These are phyloP conservation scores for Cryptococcus jaspeensis DNA, from an alignment of 1,284 basidiomycete genomes.

Conservation along the genomic window DNA sequence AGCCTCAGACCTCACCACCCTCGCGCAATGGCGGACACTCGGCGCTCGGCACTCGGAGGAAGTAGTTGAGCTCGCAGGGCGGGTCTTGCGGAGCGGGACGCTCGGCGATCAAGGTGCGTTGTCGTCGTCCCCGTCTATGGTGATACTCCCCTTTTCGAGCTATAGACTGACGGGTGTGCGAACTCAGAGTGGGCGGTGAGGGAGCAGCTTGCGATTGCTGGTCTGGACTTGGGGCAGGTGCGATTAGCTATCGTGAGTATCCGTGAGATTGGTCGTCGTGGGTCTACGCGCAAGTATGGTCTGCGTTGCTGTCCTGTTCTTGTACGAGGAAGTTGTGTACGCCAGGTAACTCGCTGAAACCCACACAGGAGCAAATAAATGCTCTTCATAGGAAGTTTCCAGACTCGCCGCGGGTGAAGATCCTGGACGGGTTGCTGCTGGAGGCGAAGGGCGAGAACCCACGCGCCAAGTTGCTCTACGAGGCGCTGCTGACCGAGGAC, in stretches of 20 bases:
- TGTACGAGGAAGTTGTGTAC: not conserved
- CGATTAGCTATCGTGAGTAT: slow-evolving; percentile 77
- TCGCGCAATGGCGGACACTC: slow-evolving; percentile 67
- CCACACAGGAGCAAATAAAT: slow-evolving; percentile 62
- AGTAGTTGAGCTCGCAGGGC: slow-evolving; percentile 63
- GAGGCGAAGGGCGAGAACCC: slow-evolving; percentile 62
- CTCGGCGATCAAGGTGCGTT: slow-evolving; percentile 40
- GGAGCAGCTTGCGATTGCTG: slow-evolving; percentile 83
- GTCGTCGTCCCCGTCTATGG: not conserved
- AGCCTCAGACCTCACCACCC: slow-evolving; percentile 61
- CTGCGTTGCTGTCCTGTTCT: not conserved
- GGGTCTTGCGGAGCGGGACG: slow-evolving; percentile 55
- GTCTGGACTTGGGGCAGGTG: slow-evolving; percentile 75
- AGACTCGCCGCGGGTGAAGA: slow-evolving; percentile 74
- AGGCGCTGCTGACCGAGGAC: slow-evolving; percentile 67
- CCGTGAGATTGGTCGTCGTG: not conserved
- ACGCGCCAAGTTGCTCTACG: slow-evolving; percentile 56
- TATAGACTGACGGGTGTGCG: not conserved
- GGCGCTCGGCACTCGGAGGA: slow-evolving; percentile 69
- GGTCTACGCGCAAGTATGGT: not conserved
- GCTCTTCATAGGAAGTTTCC: slow-evolving; percentile 72
- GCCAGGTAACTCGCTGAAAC: not conserved
- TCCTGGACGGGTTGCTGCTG: slow-evolving; percentile 80
- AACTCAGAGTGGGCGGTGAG: slow-evolving; percentile 74
- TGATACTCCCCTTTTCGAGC: no score